Conservation (phyloP, 1,284 basidiomycete species). For the Cryptococcus depauperatus region DNA sequence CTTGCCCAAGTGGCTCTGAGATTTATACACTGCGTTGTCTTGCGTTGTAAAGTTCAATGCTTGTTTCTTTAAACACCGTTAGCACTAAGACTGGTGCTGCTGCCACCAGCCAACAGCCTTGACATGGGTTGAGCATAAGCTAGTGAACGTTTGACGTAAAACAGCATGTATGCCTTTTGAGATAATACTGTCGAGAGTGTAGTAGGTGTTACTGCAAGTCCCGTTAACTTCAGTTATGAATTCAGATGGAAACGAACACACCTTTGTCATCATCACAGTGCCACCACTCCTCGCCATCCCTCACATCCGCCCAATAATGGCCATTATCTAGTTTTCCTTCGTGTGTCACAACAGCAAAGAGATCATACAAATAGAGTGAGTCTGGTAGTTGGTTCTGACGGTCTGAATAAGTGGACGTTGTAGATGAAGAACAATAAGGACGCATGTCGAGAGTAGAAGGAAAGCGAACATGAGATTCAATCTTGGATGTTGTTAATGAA, state of each 20-base stretch:
- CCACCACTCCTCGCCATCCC: slow-evolving; percentile 63
- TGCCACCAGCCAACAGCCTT: slow-evolving; percentile 6
- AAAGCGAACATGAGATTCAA: slow-evolving; percentile 75
- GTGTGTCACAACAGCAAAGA: slow-evolving; percentile 90
- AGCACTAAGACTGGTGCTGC: background rate
- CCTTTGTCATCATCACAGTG: slow-evolving; percentile 88
- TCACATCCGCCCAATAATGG: slow-evolving; percentile 56
- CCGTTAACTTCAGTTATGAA: background rate
- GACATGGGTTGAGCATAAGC: slow-evolving; percentile 52
- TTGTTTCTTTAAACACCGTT: background rate
- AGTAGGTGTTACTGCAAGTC: slow-evolving; percentile 54
- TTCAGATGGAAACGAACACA: slow-evolving; percentile 39
- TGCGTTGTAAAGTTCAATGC: no score
- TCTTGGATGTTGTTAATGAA: slow-evolving; percentile 59
- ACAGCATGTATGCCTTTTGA: slow-evolving; percentile 81
- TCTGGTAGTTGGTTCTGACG: slow-evolving; percentile 45
- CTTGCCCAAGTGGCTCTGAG: no score
- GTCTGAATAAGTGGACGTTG: background rate
- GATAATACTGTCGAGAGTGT: slow-evolving; percentile 58
- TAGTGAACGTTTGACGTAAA: slow-evolving; percentile 78
- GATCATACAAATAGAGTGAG: slow-evolving; percentile 77
- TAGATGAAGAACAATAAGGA: slow-evolving; percentile 56
- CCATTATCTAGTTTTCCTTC: slow-evolving; percentile 92
- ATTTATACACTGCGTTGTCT: no score
- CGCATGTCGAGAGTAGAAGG: slow-evolving; percentile 80